phyloP scores from a whole-genome alignment of 208 protist species.

The Leishmania turanica region DNA sequence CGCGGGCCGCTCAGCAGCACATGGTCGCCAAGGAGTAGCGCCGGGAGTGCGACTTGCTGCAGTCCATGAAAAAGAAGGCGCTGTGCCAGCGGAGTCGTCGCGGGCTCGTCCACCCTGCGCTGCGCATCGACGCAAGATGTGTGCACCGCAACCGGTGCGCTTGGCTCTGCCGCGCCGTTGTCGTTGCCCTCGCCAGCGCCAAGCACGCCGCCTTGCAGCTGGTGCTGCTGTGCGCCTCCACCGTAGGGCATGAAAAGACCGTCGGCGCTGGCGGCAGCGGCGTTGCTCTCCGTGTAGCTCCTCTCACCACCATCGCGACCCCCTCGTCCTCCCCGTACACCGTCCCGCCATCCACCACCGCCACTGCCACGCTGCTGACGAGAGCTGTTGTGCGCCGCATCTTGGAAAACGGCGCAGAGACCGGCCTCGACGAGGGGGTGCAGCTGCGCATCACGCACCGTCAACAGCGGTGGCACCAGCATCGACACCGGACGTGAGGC shows the following conservation, averaged over 20 bases:
- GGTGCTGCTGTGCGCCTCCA: not conserved
- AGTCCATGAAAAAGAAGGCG: conserved; percentile 34
- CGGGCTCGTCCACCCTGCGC: not conserved
- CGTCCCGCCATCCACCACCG: conserved; percentile 8
- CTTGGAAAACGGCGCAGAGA: conserved; percentile 15
- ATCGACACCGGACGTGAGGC: conserved; percentile 28
- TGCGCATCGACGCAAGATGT: not conserved
- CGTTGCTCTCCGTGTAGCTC: not conserved
- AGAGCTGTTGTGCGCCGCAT: not conserved
- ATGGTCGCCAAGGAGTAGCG: conserved; percentile 75
- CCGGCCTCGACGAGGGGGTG: conserved; percentile 32
- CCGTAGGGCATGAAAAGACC: not conserved
- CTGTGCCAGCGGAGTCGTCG: not conserved
- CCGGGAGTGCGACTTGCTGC: conserved; percentile 62
- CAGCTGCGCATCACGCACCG: conserved; percentile 42
- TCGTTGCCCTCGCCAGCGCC: not conserved
- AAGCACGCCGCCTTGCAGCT: not conserved
- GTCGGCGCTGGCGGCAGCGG: not conserved
- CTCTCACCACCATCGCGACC: conserved; percentile 3
- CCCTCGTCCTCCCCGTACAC: conserved; percentile 9
- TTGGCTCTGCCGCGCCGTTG: not conserved
- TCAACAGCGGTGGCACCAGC: conserved; percentile 51
- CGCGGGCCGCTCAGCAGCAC: conserved; percentile 59
- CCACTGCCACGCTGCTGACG: not conserved
- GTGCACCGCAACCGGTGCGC: not conserved